Conservation (phyloP, 163 green algal genomes). For the Chlorella variabilis region DNA sequence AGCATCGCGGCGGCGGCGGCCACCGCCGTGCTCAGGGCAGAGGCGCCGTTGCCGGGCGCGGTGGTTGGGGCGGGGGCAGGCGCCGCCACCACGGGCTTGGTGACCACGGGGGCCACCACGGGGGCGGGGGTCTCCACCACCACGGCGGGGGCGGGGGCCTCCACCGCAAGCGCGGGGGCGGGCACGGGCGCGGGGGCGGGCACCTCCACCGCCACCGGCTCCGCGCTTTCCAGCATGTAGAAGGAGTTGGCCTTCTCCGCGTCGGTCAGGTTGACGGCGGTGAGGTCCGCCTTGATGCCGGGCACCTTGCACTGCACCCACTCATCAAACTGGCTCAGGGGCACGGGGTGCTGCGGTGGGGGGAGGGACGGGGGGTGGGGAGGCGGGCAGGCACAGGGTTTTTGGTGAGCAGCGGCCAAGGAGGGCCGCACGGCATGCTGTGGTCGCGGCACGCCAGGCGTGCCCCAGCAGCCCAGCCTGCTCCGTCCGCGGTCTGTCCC, state of each 20-base stretch:
- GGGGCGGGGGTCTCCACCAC: neutral
- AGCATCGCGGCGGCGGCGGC: conserved; percentile 1
- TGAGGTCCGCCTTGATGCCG: conserved; percentile 29
- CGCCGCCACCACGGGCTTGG: neutral
- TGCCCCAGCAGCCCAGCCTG: no score
- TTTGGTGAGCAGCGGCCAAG: neutral
- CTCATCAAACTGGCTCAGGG: conserved; percentile 27
- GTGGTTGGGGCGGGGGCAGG: neutral
- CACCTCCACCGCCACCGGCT: neutral
- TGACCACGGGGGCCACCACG: neutral
- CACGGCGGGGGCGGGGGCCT: neutral
- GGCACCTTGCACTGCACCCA: conserved; percentile 19
- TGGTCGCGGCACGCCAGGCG: no score
- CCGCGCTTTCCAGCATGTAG: conserved; percentile 2
- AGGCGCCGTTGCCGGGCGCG: neutral
- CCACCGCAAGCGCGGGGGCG: conserved; percentile 1
- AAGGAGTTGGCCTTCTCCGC: conserved; percentile 10
- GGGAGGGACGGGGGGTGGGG: neutral
- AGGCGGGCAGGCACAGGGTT: neutral
- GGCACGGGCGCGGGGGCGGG: conserved; percentile 3
- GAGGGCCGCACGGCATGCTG: no score
- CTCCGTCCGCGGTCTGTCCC: no score
- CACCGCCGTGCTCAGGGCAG: neutral
- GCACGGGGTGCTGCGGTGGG: conserved; percentile 13
- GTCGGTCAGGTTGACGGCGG: conserved; percentile 31